A percentile compares a stretch with the other conserved stretches of the same genome.
phyloP scores from a whole-genome alignment of 306 rosid species.

The Corylus americana region DNA sequence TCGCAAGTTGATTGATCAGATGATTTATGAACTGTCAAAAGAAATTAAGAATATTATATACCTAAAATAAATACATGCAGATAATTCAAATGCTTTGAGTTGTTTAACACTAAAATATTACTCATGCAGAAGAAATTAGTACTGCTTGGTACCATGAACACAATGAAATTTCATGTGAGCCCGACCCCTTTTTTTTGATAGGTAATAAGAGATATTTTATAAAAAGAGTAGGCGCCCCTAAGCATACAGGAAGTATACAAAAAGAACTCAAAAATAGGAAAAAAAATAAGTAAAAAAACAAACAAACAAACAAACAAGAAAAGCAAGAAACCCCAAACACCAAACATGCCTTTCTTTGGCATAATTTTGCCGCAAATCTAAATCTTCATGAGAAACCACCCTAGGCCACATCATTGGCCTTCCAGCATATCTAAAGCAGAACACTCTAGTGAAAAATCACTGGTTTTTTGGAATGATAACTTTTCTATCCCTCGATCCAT shows the following conservation, averaged over 20 bases:
- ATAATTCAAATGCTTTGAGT: neutral
- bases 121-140: constrained; percentile 10
- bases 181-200: too few species aligned
- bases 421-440: neutral
- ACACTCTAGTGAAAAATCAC: neutral
- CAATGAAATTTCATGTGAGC: neutral
- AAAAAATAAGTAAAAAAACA: too few species aligned
- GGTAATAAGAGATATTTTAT: too few species aligned
- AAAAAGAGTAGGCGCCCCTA: too few species aligned
- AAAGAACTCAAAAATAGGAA: too few species aligned
- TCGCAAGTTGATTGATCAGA: constrained; percentile 88
- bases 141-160: constrained; percentile 1
- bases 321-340: too few species aligned
- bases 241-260: too few species aligned
- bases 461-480: neutral
- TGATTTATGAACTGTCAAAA: constrained; percentile 88
- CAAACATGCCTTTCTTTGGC: neutral
- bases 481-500: neutral
- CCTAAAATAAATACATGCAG: neutral
- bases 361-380: neutral
- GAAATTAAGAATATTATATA: constrained; percentile 23
- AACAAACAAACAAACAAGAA: too few species aligned
- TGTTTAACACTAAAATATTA: neutral
- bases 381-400: neutral
- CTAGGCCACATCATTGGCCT: neutral